Base-by-base conservation (phyloP, 2,329 filamentous ascomycete genomes). In the Diaporthe caulivora region DNA sequence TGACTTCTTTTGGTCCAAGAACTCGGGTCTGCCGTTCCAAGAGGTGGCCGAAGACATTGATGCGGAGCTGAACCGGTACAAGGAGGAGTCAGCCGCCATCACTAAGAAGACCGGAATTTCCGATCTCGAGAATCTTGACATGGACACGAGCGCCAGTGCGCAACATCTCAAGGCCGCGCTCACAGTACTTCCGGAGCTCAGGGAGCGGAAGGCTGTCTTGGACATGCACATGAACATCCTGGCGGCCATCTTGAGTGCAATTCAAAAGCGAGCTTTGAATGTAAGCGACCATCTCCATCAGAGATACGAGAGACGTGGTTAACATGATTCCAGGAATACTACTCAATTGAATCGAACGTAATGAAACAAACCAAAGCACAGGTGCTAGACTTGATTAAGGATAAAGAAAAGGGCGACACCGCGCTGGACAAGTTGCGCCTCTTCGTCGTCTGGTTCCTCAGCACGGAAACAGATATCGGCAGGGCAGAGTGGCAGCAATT, bases 161-260 rank as follows among this genome's bases (percentile, higher is more conserved):
- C 94, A 97, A 79, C 97, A 99, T 82, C 89, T 99, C 58, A 99
- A 98, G 84, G 95, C 95, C 4, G 97, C 96, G 17, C 98, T 99
- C 78, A 97, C 96, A 0, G 86, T 98, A 29, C 87, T 99, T 18
- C 97, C 97, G 0, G 96, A 98, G 82, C 87, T 99, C 77, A 89
- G 95, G 76, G 97, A 98, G 82, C 92, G 97, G 74, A 99, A 99
- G 82, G 92, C 92, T n/a, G 90, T 93, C 26, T 89, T 99, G 7
- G 97, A 98, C 81, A 98, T 98, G 94, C 97, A 99, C 82, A 99
- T 99, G 97, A 95, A 95, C 79, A 95, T 96, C 73, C 88, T 93
- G 6, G 93, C 92, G n/a, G 91, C 91, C 4, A 76, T 84, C 17
- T 74, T 84, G 65, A 83, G 77, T 6, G 77, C 77, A 78, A 96